Conservation (phyloP, 116 monocot species). For the Papilionanthe hybrid region DNA sequence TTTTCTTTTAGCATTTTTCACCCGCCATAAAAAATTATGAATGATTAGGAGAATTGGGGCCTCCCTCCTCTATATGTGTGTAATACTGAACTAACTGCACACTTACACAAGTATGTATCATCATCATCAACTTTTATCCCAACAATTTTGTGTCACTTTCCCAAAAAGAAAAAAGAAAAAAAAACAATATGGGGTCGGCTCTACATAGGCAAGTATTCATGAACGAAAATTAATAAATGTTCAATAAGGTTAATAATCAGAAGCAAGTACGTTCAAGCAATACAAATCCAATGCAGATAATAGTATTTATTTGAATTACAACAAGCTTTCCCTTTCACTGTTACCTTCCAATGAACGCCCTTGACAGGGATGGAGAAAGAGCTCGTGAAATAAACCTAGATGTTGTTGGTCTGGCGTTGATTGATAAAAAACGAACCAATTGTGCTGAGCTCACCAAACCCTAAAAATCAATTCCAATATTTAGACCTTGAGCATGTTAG, state of each 20-base stretch:
- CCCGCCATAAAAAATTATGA: not conserved
- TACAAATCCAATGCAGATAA: not conserved
- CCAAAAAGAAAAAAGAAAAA: no score
- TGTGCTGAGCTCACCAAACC: conserved; percentile 92
- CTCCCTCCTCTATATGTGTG: no score
- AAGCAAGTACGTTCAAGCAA: not conserved
- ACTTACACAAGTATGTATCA: not conserved
- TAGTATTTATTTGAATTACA: not conserved
- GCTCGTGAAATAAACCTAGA: conserved; percentile 66
- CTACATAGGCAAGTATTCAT: not conserved
- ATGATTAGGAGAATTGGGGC: no score
- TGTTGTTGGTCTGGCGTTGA: conserved; percentile 80
- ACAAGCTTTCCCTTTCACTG: not conserved
- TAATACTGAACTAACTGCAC: not conserved
- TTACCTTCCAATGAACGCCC: conserved; percentile 97
- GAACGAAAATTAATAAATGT: not conserved
- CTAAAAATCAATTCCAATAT: conserved; percentile 25
- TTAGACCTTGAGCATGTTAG: not conserved
- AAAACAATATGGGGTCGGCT: not conserved
- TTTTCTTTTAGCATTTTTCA: no score
- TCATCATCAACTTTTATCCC: not conserved
- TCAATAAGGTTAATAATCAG: not conserved
- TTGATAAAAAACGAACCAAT: conserved; percentile 78
- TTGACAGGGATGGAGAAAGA: conserved; percentile 72
- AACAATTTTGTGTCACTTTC: not conserved